Base-by-base conservation (phyloP, 805 yeast genomes). In the Pachysolen tannophilus region DNA sequence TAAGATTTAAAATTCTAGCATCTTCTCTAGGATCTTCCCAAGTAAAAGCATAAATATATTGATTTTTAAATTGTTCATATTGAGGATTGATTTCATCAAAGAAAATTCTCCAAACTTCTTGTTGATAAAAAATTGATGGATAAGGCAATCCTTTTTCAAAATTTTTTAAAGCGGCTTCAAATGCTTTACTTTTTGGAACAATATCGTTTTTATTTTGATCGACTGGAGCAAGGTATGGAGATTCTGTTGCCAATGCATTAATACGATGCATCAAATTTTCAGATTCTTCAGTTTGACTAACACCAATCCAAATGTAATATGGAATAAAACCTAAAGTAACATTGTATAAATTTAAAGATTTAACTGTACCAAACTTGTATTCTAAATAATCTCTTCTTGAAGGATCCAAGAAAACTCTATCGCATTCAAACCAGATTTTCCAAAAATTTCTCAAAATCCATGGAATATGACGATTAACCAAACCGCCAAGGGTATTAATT, bases 1-100 rank as follows among this genome's bases (percentile, higher is more conserved):
- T 61, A 47, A 83, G 63, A 29, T 76, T 69, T 45, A 83, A 64
- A 37, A 83, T 78, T 33, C 67, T 67, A 41, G 74, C 72, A 60
- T 83, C 94, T 58, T 82, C 92, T 38, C 81, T 68, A 20, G 94
- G 94, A 52, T 84, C 94, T 57, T 83, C 94, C 94, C 94, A 83
- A 6, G 94, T 83, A 57, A 83, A 83, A 4, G 94, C 88, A 52
- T 83, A 84, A 41, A 83, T 84, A 55, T 82, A 83, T 58, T 83
- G 87, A 50, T 81, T 69, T 40, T 72, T 75, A 62, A 83, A 83
- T 55, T 82, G 87, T 33, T 69, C 71, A 52, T 79, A 79, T 45
- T 70, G 69, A 6, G 80, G 75, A 48, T 73, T 72, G 44, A 75
- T 53, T 49, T 81, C 90, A 53, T 83, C 86, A 48, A 77, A 83